These are phyloP conservation scores for Yamadazyma paraphyllophila DNA, from an alignment of 805 yeast species.

Conservation along the genomic window DNA sequence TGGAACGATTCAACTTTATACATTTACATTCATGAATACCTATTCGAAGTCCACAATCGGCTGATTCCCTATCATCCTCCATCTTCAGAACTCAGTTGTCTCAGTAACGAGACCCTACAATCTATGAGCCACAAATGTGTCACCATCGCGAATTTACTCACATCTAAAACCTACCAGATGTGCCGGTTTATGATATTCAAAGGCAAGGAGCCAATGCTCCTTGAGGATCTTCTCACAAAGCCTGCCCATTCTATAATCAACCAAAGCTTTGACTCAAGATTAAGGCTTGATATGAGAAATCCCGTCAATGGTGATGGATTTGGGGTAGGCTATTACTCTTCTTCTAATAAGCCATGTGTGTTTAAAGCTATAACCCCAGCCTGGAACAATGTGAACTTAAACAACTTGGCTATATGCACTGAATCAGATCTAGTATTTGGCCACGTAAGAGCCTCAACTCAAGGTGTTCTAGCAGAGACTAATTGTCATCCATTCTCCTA, in stretches of 20 bases:
- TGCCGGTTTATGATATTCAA: conserved; percentile 91
- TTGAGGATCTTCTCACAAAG: conserved; percentile 82
- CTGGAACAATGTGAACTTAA: conserved; percentile 93
- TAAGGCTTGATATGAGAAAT: conserved; percentile 81
- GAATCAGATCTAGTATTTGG: conserved; percentile 83
- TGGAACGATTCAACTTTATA: too few species aligned
- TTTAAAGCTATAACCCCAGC: conserved; percentile 97
- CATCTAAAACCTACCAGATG: conserved; percentile 43
- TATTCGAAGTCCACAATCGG: too few species aligned
- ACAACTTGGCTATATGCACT: conserved; percentile 83
- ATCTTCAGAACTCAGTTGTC: too few species aligned
- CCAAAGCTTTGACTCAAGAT: conserved; percentile 88
- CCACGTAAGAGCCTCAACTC: conserved; percentile 94
- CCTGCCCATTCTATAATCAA: conserved; percentile 98
- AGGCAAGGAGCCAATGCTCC: conserved; percentile 82
- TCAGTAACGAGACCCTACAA: too few species aligned
- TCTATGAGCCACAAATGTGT: too few species aligned
- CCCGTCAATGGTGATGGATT: conserved; percentile 99
- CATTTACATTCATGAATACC: too few species aligned
- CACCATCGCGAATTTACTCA: not conserved
- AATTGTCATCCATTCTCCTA: conserved; percentile 95
- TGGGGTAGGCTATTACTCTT: conserved; percentile 86
- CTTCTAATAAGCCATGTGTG: conserved; percentile 73
- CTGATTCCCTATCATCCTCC: too few species aligned
- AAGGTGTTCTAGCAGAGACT: conserved; percentile 90